Percentiles rank a stretch among this genome's conserved stretches.
Conservation (phyloP, 805 yeast species). For the Metschnikowia sp. region DNA sequence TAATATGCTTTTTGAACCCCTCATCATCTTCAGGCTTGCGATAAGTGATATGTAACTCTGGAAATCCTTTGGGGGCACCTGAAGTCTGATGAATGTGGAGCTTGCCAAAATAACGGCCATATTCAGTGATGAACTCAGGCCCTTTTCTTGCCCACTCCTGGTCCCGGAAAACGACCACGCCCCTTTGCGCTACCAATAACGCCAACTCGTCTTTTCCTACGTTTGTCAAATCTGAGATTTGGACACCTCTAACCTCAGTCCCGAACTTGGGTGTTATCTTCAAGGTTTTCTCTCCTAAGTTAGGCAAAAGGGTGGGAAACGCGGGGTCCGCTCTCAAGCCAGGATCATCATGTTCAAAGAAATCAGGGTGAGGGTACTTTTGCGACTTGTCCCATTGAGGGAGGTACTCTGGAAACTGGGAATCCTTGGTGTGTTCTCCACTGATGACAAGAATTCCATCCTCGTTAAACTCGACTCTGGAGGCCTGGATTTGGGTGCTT, state of each 20-base stretch:
- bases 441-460: slow-evolving; percentile 27
- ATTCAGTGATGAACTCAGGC: slow-evolving; percentile 29
- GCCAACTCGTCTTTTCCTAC: slow-evolving; percentile 33
- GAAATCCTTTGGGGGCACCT: slow-evolving; percentile 30
- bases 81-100: slow-evolving; percentile 47
- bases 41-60: slow-evolving; percentile 34
- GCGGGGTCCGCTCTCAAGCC: slow-evolving; percentile 24
- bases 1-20: slow-evolving; percentile 25
- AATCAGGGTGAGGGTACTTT: slow-evolving; percentile 29
- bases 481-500: slow-evolving; percentile 6
- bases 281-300: slow-evolving; percentile 14
- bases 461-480: slow-evolving; percentile 26
- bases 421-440: slow-evolving; percentile 23
- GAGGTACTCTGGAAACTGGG: slow-evolving; percentile 23
- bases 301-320: slow-evolving; percentile 20
- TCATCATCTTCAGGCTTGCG: slow-evolving; percentile 24
- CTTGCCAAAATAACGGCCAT: slow-evolving; percentile 32
- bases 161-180: slow-evolving; percentile 32
- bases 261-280: slow-evolving; percentile 32
- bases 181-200: slow-evolving; percentile 29
- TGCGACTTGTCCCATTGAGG: slow-evolving; percentile 32
- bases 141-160: slow-evolving; percentile 25
- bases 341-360: slow-evolving; percentile 26
- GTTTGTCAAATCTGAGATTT: slow-evolving; percentile 24
- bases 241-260: slow-evolving; percentile 27